Evolutionary conservation across 495 filamentous ascomycete species (phyloP), one percentile per base, ranked within the genome.

Genomic region (Immersiella caudata): DNA sequence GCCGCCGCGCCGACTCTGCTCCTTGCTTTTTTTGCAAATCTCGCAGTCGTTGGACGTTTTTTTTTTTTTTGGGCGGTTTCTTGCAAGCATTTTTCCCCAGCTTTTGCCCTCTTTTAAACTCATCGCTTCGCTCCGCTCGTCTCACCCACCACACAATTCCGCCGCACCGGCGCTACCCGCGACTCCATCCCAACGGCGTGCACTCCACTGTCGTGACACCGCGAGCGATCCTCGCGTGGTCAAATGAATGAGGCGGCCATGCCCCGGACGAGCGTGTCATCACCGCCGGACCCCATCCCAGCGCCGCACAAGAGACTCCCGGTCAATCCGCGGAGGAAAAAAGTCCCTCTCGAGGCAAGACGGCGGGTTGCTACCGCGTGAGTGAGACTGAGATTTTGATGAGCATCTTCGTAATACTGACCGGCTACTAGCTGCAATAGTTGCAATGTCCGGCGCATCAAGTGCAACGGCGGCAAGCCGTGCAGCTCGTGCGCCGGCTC

Each of bases 381-480:
- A 70, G 75, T 74, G 12, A 18, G 40, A 46, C 40, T 14, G 9
- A n/a, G n/a, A n/a, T n/a, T n/a, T n/a, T n/a, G n/a, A n/a, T n/a
- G n/a, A n/a, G n/a, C n/a, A n/a, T n/a, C n/a, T n/a, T n/a, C 11
- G 5, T 4, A 25, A 35, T n/a, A 22, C 33, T 16, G 12, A 18
- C n/a, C 16, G 27, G 51, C 25, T 20, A 26, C 22, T 65, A 81
- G 79, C 21, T 82, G 80, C 72, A 81, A 82, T 66, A 71, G 69
- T 63, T 82, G 80, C 75, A 82, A 82, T 70, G 70, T 81, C 24
- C 74, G 76, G 18, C 78, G 79, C 59, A 78, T 79, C 68, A 82
- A 80, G 62, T 82, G 80, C 68, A 78, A 71, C n/a, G 80, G 80
- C 29, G 67, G 76, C 0, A 60, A 60, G 26, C 80, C 80, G 1